A percentile compares a stretch with the other conserved stretches of the same genome.
Evolutionary conservation across 306 rosid species (phyloP).

Genomic region (Cucurbita pepo): DNA sequence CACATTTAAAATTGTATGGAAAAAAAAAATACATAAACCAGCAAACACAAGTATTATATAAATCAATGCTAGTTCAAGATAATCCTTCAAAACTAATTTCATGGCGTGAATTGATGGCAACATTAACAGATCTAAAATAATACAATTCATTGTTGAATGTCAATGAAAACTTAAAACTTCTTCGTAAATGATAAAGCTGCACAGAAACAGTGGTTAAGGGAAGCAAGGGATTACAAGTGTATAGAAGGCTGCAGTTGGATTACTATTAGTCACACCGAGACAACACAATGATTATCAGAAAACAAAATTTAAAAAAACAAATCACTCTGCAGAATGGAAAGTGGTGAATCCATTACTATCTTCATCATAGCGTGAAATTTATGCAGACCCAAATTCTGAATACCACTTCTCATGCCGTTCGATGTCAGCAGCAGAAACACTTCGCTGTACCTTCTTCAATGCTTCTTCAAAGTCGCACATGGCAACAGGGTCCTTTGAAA

Average conservation of each 20-base stretch:
- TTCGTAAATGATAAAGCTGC: not conserved
- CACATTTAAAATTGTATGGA: not conserved
- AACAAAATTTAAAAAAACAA: not conserved
- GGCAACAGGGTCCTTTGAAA: slow-evolving; percentile 89
- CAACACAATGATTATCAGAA: not conserved
- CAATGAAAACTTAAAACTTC: not conserved
- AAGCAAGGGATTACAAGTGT: not conserved
- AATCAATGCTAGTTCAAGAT: not conserved
- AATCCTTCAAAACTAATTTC: not conserved
- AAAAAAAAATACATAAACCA: not conserved
- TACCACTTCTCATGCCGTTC: slow-evolving; percentile 96
- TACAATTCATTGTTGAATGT: not conserved
- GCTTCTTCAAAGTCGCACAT: slow-evolving; percentile 99
- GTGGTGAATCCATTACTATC: not conserved
- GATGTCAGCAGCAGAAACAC: slow-evolving; percentile 84
- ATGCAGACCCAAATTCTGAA: slow-evolving; percentile 82
- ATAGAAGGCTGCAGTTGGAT: not conserved
- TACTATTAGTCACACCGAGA: slow-evolving; percentile 2
- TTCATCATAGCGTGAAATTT: not conserved
- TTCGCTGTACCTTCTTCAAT: slow-evolving; percentile 70
- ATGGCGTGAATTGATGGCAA: not conserved
- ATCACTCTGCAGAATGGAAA: not conserved
- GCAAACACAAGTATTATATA: not conserved
- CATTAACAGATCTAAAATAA: not conserved
- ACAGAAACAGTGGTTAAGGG: not conserved